Evolutionary conservation across 1,139 yeast genomes (phyloP).

Genomic region (Meyerozyma smithsonii): DNA sequence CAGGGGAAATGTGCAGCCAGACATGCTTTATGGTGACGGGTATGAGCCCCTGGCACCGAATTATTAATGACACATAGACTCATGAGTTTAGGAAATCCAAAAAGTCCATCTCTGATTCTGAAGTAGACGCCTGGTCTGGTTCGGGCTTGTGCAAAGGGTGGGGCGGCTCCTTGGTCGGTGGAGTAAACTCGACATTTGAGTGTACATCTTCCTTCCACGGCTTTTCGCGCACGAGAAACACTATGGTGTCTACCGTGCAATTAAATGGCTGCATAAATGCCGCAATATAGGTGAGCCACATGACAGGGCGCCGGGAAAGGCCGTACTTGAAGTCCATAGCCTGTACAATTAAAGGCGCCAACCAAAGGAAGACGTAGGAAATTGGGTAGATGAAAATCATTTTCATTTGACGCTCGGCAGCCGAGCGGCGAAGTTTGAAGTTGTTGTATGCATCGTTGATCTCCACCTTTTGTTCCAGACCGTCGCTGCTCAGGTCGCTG

Average conservation of each 20-base stretch:
- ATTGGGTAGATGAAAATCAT: conserved; percentile 1
- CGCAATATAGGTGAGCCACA: conserved; percentile 1
- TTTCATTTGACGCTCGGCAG: conserved; percentile 1
- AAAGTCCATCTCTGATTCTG: conserved; percentile 7
- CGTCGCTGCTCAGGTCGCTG: background rate
- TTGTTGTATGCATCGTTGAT: background rate
- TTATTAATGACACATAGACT: conserved; percentile 8
- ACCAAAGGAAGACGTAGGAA: background rate
- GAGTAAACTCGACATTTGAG: conserved; percentile 1
- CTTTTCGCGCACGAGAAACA: background rate
- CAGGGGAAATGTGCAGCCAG: conserved; percentile 8
- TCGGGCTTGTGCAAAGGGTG: conserved; percentile 4
- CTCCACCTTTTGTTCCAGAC: background rate
- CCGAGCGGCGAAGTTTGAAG: background rate
- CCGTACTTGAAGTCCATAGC: conserved; percentile 2
- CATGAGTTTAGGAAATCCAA: conserved; percentile 9
- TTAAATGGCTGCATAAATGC: conserved; percentile 3
- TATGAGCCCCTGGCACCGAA: conserved; percentile 13
- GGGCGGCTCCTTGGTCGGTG: background rate
- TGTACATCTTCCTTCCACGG: conserved; percentile 1
- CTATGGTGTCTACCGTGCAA: background rate
- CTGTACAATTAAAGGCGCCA: background rate
- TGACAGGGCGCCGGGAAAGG: background rate
- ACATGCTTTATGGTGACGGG: conserved; percentile 10
- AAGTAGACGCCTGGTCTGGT: conserved; percentile 5